Evolutionary conservation across 2,329 filamentous ascomycete genomes (phyloP).

Genomic region (Fusarium brevicatenulatum): DNA sequence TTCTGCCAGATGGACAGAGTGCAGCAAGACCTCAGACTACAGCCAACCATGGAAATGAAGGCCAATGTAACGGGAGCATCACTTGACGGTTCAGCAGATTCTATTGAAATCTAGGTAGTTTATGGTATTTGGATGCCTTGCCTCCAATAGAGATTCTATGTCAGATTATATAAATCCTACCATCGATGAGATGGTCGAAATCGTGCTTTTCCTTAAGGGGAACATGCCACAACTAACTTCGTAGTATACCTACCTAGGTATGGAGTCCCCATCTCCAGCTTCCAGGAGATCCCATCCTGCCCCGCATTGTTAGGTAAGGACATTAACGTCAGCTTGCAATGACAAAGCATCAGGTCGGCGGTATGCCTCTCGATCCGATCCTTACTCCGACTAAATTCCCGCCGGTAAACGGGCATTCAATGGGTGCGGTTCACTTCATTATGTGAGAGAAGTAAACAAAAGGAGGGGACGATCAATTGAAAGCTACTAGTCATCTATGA

Average conservation of each 20-base stretch:
- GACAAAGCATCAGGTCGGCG: constrained; percentile 5
- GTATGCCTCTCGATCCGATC: constrained; percentile 17
- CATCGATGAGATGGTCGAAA: background rate
- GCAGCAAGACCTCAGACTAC: background rate
- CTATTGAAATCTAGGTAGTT: background rate
- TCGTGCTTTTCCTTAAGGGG: background rate
- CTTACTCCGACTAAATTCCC: constrained; percentile 21
- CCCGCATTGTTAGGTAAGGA: background rate
- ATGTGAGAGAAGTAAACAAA: background rate
- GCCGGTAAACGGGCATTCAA: background rate
- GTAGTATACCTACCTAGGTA: background rate
- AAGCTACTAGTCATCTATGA: constrained; percentile 7
- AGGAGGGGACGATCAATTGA: constrained; percentile 30
- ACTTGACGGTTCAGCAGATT: background rate
- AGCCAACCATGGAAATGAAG: background rate
- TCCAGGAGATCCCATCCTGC: background rate
- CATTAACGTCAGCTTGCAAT: constrained; percentile 10
- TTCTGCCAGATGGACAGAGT: background rate
- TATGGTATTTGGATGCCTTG: background rate
- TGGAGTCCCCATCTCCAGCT: background rate
- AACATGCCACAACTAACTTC: background rate
- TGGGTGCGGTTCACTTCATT: background rate
- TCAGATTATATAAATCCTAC: background rate
- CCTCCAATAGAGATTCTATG: background rate
- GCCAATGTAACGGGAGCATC: background rate